A percentile compares a stretch with the other conserved stretches of the same genome.
Evolutionary conservation across 2,329 filamentous ascomycete species (phyloP).

Genomic region (Atkinsonella hypoxylon): DNA sequence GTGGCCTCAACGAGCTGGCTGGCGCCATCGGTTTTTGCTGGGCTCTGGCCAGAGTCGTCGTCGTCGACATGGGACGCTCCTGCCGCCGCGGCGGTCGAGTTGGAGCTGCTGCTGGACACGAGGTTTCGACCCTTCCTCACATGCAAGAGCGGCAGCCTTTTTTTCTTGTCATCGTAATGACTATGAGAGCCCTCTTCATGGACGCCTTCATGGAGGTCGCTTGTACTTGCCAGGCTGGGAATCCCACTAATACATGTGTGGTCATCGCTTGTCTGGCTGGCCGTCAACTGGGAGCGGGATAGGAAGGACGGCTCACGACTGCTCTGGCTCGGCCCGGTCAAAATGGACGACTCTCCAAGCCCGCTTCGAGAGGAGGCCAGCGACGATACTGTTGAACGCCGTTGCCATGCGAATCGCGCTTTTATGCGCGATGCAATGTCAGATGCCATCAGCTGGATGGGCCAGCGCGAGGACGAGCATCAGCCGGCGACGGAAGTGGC

Average conservation of each 20-base stretch:
- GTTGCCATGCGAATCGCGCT: slow-evolving; percentile 30
- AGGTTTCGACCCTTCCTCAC: not conserved
- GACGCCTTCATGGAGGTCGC: not conserved
- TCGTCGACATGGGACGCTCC: not conserved
- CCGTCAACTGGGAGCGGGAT: not conserved
- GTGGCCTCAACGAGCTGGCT: not conserved
- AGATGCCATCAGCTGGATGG: slow-evolving; percentile 23
- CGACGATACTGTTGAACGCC: slow-evolving; percentile 28
- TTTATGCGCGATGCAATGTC: slow-evolving; percentile 35
- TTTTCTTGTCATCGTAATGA: not conserved
- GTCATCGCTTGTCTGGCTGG: slow-evolving; percentile 4
- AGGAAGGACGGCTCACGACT: slow-evolving; percentile 5
- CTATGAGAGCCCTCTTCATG: not conserved
- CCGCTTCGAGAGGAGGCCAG: slow-evolving; percentile 21
- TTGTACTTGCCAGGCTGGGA: not conserved
- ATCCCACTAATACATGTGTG: not conserved
- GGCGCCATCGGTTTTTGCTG: no score
- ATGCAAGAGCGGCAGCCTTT: not conserved
- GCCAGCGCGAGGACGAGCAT: slow-evolving; percentile 5
- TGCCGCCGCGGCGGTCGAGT: not conserved
- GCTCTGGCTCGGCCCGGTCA: slow-evolving; percentile 5
- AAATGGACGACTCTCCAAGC: slow-evolving; percentile 12
- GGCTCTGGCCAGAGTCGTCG: no score
- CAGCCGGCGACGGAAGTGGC: not conserved
- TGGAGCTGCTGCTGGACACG: not conserved